Evolutionary conservation across 148 eudicot species (phyloP), one percentile per base, ranked within the genome.

Genomic region (Polygonum aviculare): DNA sequence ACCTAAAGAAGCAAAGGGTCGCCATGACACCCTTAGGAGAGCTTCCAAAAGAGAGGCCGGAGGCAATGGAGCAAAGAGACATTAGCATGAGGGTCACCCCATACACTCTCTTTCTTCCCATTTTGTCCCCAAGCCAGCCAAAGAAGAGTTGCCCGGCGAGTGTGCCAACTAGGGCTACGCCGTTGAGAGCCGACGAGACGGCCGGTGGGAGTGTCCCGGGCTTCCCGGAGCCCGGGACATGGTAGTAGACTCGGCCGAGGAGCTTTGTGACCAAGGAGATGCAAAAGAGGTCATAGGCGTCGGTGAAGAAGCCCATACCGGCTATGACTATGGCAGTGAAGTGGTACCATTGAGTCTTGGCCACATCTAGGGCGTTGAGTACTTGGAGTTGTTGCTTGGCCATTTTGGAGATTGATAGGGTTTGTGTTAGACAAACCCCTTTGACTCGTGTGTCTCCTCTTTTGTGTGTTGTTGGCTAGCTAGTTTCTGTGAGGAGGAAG

Each of bases 121-220:
- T 40, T 80, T 89, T 89, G 78, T 89, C 93, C 33, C 90, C 93
- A 12, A 89, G 87, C 93, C 90, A 87, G 69, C 93, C 90, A 54
- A 88, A 88, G 74, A 88, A 88, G 73, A 88, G 88, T 80, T 88
- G 92, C 57, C 91, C 91, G 4, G 81, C 80, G 6, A 89, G 81
- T 9, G 90, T 85, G 11, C 93, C 93, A 3, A 86, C 83, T 0
- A 89, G 77, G 12, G 90, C 93, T 2, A 89, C 90, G 0, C 93
- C 88, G 44, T 83, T 87, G 33, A 89, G 84, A 0, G 87, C 87
- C 16, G 93, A 81, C 0, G 90, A 70, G 36, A 80, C 78, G 44
- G 77, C 75, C n/a, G 90, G 88, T 0, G 93, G 93, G 45, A 89
- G 75, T 0, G 82, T 74, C 41, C 93, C 93, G 5, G 93, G 93